These are phyloP conservation scores for Hirsutella rhossiliensis DNA, from an alignment of 2,329 filamentous ascomycete species.

Conservation along the genomic window DNA sequence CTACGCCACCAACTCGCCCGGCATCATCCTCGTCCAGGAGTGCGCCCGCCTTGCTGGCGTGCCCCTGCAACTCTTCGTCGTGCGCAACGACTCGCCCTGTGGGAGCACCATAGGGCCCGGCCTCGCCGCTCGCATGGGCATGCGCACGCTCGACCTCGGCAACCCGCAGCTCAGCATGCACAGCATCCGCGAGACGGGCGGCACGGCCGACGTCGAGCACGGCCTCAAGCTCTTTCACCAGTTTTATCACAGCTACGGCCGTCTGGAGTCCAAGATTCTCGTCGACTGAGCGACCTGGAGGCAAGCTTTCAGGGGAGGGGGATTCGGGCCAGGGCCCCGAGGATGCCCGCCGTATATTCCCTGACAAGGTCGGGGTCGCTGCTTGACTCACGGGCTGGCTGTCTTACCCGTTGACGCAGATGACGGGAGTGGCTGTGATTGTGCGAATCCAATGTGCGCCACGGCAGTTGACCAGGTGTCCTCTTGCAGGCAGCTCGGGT, in stretches of 20 bases:
- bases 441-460: too few relatives aligned
- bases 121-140: slow-evolving; percentile 74
- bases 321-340: too few relatives aligned
- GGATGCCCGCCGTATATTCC: too few relatives aligned
- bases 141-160: slow-evolving; percentile 81
- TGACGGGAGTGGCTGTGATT: too few relatives aligned
- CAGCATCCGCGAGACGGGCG: slow-evolving; percentile 87
- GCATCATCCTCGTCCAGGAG: slow-evolving; percentile 86
- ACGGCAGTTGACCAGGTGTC: too few relatives aligned
- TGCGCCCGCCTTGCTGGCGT: slow-evolving; percentile 63
- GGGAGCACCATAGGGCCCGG: slow-evolving; percentile 98
- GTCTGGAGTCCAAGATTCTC: slow-evolving; percentile 69
- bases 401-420: too few relatives aligned
- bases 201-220: slow-evolving; percentile 76
- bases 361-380: too few relatives aligned
- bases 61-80: slow-evolving; percentile 89
- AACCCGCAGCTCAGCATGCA: slow-evolving; percentile 97
- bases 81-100: slow-evolving; percentile 88
- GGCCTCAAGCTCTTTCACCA: slow-evolving; percentile 75
- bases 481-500: too few relatives aligned
- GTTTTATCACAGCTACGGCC: slow-evolving; percentile 79
- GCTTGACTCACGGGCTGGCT: too few relatives aligned
- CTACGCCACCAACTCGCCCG: slow-evolving; percentile 92
- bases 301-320: background rate
- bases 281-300: slow-evolving; percentile 47